Evolutionary conservation across 2,329 filamentous ascomycete species (phyloP), one percentile per base, ranked within the genome.

Genomic region (Mycogone perniciosa): DNA sequence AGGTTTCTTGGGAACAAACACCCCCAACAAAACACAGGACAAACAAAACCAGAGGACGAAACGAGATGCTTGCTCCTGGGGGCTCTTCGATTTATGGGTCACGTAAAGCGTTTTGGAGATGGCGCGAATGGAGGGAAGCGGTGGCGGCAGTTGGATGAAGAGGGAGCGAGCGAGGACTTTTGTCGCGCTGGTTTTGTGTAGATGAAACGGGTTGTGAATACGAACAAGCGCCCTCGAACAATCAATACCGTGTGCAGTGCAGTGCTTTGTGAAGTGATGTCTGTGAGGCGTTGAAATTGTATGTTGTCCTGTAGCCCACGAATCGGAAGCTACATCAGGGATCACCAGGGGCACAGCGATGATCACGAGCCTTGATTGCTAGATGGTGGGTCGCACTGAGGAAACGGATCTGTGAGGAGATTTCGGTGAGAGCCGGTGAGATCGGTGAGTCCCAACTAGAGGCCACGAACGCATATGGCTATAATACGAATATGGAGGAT

Each of bases 281-380:
- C 20, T 20, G 35, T 29, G 35, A 35, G n/a, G n/a, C 13, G 42
- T 26, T 31, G 20, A 26, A 13, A 7, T 49, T 38, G 31, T 37
- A 9, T 42, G 20, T 33, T 40, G 33, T 42, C 30, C 13, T 31
- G 27, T 13, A 27, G 6, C 26, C 13, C 34, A 37, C 7, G 10
- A 10, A 51, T 46, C 37, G 38, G 30, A 43, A 8, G 29, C 11
- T 20, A n/a, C 35, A 20, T 38, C 11, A 38, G n/a, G 43, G 50
- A 52, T 49, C 46, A 52, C 35, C 50, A 52, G 50, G 50, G 50
- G 50, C 46, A 42, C 34, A 37, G 49, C 34, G 46, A 44, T 49
- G 29, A 52, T 48, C 30, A 11, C 33, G 7, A 40, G 13, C 3
- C 5, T 31, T 31, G 31, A 2, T 5, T 11, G 34, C 31, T 7